Evolutionary conservation across 495 filamentous ascomycete species (phyloP).

Genomic region (Neurospora sp.): DNA sequence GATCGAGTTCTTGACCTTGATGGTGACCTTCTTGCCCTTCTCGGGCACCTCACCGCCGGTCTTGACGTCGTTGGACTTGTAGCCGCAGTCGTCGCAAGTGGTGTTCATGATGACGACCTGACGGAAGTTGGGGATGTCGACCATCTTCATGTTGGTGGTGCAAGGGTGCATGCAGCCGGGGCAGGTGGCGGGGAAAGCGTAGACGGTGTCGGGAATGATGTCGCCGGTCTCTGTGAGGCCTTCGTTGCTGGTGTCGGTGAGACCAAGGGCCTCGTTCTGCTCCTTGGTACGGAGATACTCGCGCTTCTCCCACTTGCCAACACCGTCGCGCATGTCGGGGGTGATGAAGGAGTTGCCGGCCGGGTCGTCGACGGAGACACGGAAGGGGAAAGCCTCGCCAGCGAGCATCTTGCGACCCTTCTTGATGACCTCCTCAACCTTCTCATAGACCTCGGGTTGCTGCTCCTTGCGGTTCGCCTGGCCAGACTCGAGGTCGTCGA

Average conservation of each 20-base stretch:
- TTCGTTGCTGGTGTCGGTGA: slow-evolving; percentile 33
- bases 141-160: slow-evolving; percentile 87
- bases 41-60: slow-evolving; percentile 88
- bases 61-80: slow-evolving; percentile 90
- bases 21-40: slow-evolving; percentile 72
- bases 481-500: slow-evolving; percentile 64
- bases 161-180: slow-evolving; percentile 79
- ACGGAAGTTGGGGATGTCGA: slow-evolving; percentile 94
- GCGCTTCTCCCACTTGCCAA: slow-evolving; percentile 69
- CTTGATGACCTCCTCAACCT: slow-evolving; percentile 62
- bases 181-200: slow-evolving; percentile 81
- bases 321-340: slow-evolving; percentile 61
- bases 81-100: slow-evolving; percentile 82
- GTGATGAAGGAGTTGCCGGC: slow-evolving; percentile 98
- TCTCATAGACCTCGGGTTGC: slow-evolving; percentile 61
- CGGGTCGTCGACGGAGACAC: slow-evolving; percentile 74
- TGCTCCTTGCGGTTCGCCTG: slow-evolving; percentile 66
- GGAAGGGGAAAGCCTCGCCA: slow-evolving; percentile 75
- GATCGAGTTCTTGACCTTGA: slow-evolving; percentile 58
- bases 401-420: slow-evolving; percentile 63
- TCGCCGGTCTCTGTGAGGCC: slow-evolving; percentile 50
- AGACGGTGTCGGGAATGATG: slow-evolving; percentile 80
- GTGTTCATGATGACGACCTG: slow-evolving; percentile 88
- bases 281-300: slow-evolving; percentile 74
- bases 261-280: slow-evolving; percentile 75